These are phyloP conservation scores for Daldinia loculata DNA, from an alignment of 495 filamentous ascomycete genomes.

Conservation along the genomic window DNA sequence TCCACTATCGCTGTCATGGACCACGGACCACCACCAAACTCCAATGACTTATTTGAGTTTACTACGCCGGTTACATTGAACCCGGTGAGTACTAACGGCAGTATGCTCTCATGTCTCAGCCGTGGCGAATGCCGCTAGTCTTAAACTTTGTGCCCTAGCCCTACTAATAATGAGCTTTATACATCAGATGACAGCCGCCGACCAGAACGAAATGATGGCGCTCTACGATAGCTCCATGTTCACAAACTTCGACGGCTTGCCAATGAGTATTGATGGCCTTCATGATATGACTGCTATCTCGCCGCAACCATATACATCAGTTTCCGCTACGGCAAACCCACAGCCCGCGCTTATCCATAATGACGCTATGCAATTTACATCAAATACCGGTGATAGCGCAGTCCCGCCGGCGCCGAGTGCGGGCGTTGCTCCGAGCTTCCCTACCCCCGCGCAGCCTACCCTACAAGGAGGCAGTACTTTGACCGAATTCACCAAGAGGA, in stretches of 20 bases:
- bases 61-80: conserved; percentile 37
- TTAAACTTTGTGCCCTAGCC: background rate
- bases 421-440: conserved; percentile 30
- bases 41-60: conserved; percentile 49
- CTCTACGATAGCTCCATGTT: conserved; percentile 52
- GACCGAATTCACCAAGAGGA: conserved; percentile 83
- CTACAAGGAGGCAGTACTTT: conserved; percentile 68
- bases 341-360: conserved; percentile 37
- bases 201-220: conserved; percentile 51
- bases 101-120: conserved; percentile 12
- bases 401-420: conserved; percentile 60
- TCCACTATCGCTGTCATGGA: conserved; percentile 49
- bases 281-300: conserved; percentile 37
- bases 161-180: conserved; percentile 33
- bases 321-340: conserved; percentile 26
- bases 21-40: conserved; percentile 45
- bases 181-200: conserved; percentile 45
- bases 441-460: conserved; percentile 50
- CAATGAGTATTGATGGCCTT: conserved; percentile 50
- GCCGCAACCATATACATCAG: conserved; percentile 34
- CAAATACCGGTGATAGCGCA: conserved; percentile 38
- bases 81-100: conserved; percentile 37
- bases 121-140: conserved; percentile 10
- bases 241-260: conserved; percentile 49
- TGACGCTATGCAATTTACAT: conserved; percentile 38